These are phyloP conservation scores for Beauveria pseudobassiana DNA, from an alignment of 2,329 filamentous ascomycete genomes.

Conservation along the genomic window DNA sequence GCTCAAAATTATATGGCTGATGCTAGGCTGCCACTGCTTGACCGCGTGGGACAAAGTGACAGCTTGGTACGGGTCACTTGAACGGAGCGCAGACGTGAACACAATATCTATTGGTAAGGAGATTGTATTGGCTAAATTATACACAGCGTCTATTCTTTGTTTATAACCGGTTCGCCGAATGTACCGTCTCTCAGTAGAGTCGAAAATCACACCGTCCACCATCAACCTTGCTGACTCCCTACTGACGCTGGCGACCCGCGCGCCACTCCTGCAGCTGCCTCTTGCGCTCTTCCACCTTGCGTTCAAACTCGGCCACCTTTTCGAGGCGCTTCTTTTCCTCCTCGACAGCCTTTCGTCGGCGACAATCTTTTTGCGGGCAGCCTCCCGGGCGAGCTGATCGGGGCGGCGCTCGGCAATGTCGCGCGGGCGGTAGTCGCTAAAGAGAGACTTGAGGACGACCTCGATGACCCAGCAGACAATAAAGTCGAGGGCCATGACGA, in stretches of 20 bases:
- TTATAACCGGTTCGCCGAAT: no score
- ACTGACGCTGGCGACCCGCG: constrained; percentile 22
- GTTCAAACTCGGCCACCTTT: constrained; percentile 53
- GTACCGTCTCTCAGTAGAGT: no score
- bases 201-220: no score
- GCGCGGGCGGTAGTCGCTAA: constrained; percentile 87
- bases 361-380: constrained; percentile 56
- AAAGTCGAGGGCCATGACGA: constrained; percentile 82
- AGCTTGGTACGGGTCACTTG: no score
- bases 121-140: no score
- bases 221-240: neutral
- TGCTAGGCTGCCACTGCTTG: no score
- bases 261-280: constrained; percentile 41
- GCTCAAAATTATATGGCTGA: no score
- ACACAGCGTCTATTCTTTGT: no score
- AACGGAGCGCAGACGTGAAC: no score
- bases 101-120: no score
- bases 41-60: no score
- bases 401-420: constrained; percentile 83
- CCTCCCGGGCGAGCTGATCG: constrained; percentile 77
- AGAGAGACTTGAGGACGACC: constrained; percentile 72
- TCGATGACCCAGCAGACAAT: constrained; percentile 82
- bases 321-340: constrained; percentile 44
- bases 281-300: constrained; percentile 44
- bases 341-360: constrained; percentile 38